These are phyloP conservation scores for Penicillium sp. DNA, from an alignment of 2,329 filamentous ascomycete genomes.

Conservation along the genomic window DNA sequence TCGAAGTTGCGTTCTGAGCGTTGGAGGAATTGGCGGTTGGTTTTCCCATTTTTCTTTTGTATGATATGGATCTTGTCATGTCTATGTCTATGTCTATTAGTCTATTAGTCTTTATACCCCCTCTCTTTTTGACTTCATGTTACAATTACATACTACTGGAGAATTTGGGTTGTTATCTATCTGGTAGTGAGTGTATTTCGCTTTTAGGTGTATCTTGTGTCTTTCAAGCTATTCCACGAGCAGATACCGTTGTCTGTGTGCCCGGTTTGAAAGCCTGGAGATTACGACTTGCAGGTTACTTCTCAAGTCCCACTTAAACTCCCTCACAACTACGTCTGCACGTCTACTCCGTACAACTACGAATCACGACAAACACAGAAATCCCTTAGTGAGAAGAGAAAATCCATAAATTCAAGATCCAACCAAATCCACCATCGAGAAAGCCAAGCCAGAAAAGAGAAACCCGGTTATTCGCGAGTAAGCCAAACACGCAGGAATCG, in stretches of 20 bases:
- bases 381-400: neutral
- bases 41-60: neutral
- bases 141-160: neutral
- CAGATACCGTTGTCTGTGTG: neutral
- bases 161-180: neutral
- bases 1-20: no score
- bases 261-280: no score
- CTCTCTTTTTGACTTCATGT: neutral
- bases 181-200: neutral
- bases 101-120: neutral
- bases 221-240: neutral
- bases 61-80: neutral
- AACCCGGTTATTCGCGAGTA: neutral
- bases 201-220: neutral
- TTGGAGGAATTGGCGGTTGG: neutral
- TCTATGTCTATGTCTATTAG: neutral
- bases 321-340: neutral
- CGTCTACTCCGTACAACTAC: neutral
- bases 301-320: neutral
- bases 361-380: neutral
- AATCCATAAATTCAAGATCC: constrained; percentile 2
- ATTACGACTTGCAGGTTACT: neutral
- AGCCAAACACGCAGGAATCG: neutral
- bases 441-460: neutral
- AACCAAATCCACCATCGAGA: neutral